Evolutionary conservation across 805 yeast species (phyloP), one percentile per base, ranked within the genome.

Genomic region (Metschnikowia reukaufii): DNA sequence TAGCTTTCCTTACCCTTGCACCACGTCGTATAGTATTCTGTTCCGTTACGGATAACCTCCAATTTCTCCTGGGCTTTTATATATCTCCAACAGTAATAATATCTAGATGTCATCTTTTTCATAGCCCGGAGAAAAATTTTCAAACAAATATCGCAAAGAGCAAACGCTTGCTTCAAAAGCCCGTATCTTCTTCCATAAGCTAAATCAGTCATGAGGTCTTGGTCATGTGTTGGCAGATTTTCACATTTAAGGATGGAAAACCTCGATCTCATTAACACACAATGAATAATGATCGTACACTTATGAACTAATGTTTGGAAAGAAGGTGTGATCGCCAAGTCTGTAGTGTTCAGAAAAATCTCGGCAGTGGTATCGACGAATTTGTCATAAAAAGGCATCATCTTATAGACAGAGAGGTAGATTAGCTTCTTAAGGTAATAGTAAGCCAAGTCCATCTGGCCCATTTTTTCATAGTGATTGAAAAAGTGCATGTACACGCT

Each of bases 381-480:
- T 9, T 40, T 48, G 18, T 45, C 37, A 27, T 55, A 55, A 9
- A 47, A 47, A 2, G 63, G 64, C 57, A 59, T 50, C 52, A 61
- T 45, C n/a, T 57, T 61, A 29, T 42, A 37, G 2, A 57, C 55
- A 4, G 67, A 45, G 9, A 62, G 56, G 10, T 52, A 47, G 15
- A 72, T 17, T 2, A 70, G 54, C 52, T 71, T 72, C 42, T 66
- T 67, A 41, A 68, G 37, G 43, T 75, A 68, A 49, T 61, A 72
- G 42, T 61, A 70, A 0, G 76, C 65, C 23, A 73, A 65, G 12
- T 60, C 57, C 9, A 49, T 37, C 52, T 73, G 65, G n/a, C 60
- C 61, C 13, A 51, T 39, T 30, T 64, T 68, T 48, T 75, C 76
- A 45, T 68, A 77, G 35, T 52, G 35, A 35, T 52, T 53, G 41